phyloP scores from a whole-genome alignment of 2,329 filamentous ascomycete species.

The Gnomoniopsis smithogilvyi region DNA sequence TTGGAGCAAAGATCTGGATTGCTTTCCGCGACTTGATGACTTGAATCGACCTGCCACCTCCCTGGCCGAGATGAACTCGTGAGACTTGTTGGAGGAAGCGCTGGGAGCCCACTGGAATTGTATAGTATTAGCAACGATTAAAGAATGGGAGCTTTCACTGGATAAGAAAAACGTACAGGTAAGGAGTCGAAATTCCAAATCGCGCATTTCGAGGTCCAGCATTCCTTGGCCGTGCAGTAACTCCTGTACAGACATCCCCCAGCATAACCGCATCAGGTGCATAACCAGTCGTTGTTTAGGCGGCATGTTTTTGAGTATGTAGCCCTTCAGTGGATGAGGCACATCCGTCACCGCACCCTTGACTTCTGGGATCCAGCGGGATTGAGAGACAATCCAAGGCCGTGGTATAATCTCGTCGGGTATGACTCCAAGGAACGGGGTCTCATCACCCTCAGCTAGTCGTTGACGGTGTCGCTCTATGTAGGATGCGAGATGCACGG shows the following conservation, averaged over 20 bases:
- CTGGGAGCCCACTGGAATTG: slow-evolving; percentile 29
- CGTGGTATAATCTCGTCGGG: not conserved
- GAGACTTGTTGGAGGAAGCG: slow-evolving; percentile 32
- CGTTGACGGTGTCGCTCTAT: slow-evolving; percentile 6
- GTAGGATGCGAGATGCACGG: slow-evolving; percentile 43
- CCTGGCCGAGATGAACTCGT: slow-evolving; percentile 27
- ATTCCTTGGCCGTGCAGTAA: slow-evolving; percentile 40
- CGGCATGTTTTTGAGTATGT: slow-evolving; percentile 24
- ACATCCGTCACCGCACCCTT: slow-evolving; percentile 17
- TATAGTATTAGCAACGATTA: not conserved
- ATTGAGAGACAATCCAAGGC: slow-evolving; percentile 39
- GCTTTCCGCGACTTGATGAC: slow-evolving; percentile 25
- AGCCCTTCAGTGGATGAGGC: slow-evolving; percentile 26
- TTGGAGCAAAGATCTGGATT: slow-evolving; percentile 35
- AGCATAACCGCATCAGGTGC: slow-evolving; percentile 44
- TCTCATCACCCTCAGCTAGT: slow-evolving; percentile 10
- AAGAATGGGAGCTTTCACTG: not conserved
- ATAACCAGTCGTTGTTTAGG: slow-evolving; percentile 40
- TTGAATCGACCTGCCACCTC: slow-evolving; percentile 33
- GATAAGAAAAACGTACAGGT: slow-evolving; percentile 34
- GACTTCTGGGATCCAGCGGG: slow-evolving; percentile 39
- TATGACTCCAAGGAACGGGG: not conserved
- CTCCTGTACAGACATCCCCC: slow-evolving; percentile 48
- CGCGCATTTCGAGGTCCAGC: slow-evolving; percentile 35
- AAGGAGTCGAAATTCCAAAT: slow-evolving; percentile 41